Base-by-base conservation (phyloP, 495 filamentous ascomycete genomes). In the Xylaria telfairii region DNA sequence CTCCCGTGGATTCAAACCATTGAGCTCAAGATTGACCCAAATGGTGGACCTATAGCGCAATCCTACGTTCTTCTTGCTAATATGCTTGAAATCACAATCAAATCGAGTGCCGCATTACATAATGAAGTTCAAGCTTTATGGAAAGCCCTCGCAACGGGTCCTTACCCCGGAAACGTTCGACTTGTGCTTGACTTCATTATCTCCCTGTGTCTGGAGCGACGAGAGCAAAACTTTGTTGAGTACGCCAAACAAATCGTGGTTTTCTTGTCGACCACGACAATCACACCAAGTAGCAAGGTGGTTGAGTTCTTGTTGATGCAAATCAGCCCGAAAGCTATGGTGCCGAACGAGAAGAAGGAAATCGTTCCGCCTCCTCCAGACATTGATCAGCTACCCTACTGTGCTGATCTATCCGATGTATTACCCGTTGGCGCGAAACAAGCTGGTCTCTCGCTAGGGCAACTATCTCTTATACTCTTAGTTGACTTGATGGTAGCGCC, bases 211-310 rank as follows among this genome's bases (percentile, higher is more conserved):
- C 80, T 98, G 41, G 96, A 99, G 70, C 90, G 94, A 57, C 89
- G 95, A 64, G 96, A 99, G 73, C 96, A 98, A 72, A 98, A 97
- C 72, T 98, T 97, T 81, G 94, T 99, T 54, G 93, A 97, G 71
- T 97, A 93, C 77, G 94, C 96, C 3, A 98, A 98, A 82, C 96
- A 99, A 80, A 93, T 99, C 42, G 93, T 98, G 28, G 96, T 98
- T 0, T 97, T 98, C 77, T 81, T 99, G 4, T 94, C 96, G 3
- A 93, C 92, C 74, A 97, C 96, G 0, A 93, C 92, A 47, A 95
- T 93, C 24, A 81, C 81, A 4, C 82, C 84, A 2, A 94, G 95
- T 13, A 90, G 92, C 42, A 96, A 96, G 75, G 93, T 99, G 26
- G 91, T 99, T 21, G 96, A 99, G 74, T 97, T 97, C 72, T 87